Base-by-base conservation (phyloP, 768 basidiomycete genomes). In the Boletus patriciae region DNA sequence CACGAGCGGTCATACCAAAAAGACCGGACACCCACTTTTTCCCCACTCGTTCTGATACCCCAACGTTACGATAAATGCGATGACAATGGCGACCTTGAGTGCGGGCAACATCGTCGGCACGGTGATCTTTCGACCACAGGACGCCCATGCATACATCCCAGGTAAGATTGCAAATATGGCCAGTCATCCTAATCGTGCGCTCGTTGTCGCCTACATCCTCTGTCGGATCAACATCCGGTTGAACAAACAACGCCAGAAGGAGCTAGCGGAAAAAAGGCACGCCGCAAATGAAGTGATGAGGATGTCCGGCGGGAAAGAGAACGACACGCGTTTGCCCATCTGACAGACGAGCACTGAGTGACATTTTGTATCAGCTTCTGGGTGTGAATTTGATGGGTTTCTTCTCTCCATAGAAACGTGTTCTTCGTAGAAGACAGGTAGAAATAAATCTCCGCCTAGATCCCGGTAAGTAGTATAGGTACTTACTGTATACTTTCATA, bases 131-230 rank as follows among this genome's bases (percentile, higher is more conserved):
- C 82, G 80, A 33, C 80, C 85, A 0, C 77, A 81, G 58, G 83
- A 83, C 58, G 83, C 82, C 3, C 84, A 85, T 0, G 76, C 66
- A 16, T 88, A 88, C 66, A 80, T 85, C 31, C 84, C 84, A 0
- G 86, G 85, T 21, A 88, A 88, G 64, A 80, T 81, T 15, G 78
- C 86, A 1, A 85, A 88, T 59, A 79, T 86, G 75, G 74, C n/a
- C n/a, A n/a, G n/a, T 84, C 5, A 74, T 86, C 7, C 73, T 88
- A 33, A 77, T 71, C 3, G 77, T 78, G 3, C 83, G 61, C 67
- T 87, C 31, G 70, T 66, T 18, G 59, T n/a, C n/a, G n/a, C n/a
- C n/a, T n/a, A n/a, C n/a, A n/a, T n/a, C 25, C 70, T 87, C 13
- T 77, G 83, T 13, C 80, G 76, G 71, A 77, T 86, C 59, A 86